These are phyloP conservation scores for Penicillium sumatraense DNA, from an alignment of 2,329 filamentous ascomycete species.

Conservation along the genomic window DNA sequence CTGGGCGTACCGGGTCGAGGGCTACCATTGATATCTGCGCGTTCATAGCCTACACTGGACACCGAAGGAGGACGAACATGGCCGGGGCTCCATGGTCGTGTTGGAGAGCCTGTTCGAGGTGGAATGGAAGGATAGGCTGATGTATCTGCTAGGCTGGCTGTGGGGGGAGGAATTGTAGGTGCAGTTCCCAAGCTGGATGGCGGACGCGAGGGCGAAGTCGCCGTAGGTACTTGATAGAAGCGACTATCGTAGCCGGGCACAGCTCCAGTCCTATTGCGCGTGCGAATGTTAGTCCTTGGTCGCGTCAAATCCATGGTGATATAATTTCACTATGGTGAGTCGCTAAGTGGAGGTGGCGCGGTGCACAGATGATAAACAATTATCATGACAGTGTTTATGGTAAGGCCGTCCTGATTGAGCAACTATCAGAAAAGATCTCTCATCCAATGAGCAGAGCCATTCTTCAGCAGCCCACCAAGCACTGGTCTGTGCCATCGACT, in stretches of 20 bases:
- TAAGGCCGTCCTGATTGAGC: neutral
- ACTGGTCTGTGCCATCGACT: neutral
- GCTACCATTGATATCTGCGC: conserved; percentile 83
- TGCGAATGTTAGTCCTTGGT: conserved; percentile 28
- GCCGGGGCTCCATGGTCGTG: conserved; percentile 63
- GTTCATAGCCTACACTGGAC: conserved; percentile 76
- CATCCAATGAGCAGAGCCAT: conserved; percentile 10
- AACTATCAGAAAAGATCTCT: neutral
- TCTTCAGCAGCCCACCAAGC: conserved; percentile 5
- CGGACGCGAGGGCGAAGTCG: conserved; percentile 42
- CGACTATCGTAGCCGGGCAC: conserved; percentile 20
- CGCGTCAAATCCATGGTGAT: conserved; percentile 22
- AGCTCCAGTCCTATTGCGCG: conserved; percentile 23
- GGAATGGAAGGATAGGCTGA: conserved; percentile 43
- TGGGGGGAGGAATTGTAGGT: conserved; percentile 47
- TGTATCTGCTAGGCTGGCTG: conserved; percentile 37
- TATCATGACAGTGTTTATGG: conserved; percentile 13
- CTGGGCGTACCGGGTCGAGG: conserved; percentile 90
- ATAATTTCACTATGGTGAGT: neutral
- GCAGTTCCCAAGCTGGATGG: conserved; percentile 48
- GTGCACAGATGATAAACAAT: conserved; percentile 4
- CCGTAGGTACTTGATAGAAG: conserved; percentile 34
- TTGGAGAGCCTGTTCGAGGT: conserved; percentile 45
- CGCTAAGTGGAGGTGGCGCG: conserved; percentile 2
- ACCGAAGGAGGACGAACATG: conserved; percentile 68